A percentile compares a stretch with the other conserved stretches of the same genome.
Conservation (phyloP, 106 monocot species). For the Allium sativum region DNA sequence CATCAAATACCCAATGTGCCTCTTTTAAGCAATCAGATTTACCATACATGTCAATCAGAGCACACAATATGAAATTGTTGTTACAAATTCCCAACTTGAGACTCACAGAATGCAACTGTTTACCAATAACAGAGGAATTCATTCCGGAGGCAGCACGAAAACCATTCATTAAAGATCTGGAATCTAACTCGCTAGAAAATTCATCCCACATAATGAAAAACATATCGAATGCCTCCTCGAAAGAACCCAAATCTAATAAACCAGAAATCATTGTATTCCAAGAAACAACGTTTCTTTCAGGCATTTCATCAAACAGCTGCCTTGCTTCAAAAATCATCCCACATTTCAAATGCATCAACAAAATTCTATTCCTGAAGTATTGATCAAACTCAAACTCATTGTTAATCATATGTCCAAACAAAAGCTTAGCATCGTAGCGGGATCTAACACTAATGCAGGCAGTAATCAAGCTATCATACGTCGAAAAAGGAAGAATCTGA, state of each 20-base stretch:
- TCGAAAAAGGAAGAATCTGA: slow-evolving; percentile 6
- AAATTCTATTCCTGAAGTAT: slow-evolving; percentile 56
- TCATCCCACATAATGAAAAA: slow-evolving; percentile 46
- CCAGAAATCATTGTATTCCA: slow-evolving; percentile 70
- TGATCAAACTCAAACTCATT: slow-evolving; percentile 46
- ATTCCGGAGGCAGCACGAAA: slow-evolving; percentile 43
- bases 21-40: slow-evolving; percentile 70
- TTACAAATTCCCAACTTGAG: slow-evolving; percentile 23
- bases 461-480: slow-evolving; percentile 55
- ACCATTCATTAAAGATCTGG: slow-evolving; percentile 28
- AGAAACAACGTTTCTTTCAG: slow-evolving; percentile 29
- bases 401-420: slow-evolving; percentile 46
- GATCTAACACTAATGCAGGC: slow-evolving; percentile 51
- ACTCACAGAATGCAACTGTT: slow-evolving; percentile 47
- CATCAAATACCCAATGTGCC: slow-evolving; percentile 58
- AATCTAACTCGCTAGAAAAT: slow-evolving; percentile 6
- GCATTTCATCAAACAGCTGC: slow-evolving; percentile 66
- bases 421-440: slow-evolving; percentile 20
- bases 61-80: slow-evolving; percentile 36
- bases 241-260: slow-evolving; percentile 30
- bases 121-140: slow-evolving; percentile 20
- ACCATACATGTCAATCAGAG: slow-evolving; percentile 68
- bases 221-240: slow-evolving; percentile 42
- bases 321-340: slow-evolving; percentile 52
- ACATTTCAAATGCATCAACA: slow-evolving; percentile 61